phyloP scores from a whole-genome alignment of 768 basidiomycete species.

The Termitomyces titanicus region DNA sequence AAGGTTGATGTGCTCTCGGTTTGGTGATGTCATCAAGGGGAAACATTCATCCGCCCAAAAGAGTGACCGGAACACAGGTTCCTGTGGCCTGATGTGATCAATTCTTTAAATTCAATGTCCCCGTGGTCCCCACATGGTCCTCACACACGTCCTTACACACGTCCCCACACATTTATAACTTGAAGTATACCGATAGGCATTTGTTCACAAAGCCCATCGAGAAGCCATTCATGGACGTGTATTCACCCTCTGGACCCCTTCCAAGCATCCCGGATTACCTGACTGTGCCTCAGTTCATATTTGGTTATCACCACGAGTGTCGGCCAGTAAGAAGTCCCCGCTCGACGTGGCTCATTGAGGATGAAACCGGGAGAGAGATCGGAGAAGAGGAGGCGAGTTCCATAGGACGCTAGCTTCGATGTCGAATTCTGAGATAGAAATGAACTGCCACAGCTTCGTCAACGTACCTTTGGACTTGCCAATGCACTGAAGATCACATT shows the following conservation, averaged over 20 bases:
- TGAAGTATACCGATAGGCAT: no score
- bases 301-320: slow-evolving; percentile 38
- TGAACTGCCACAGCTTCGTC: slow-evolving; percentile 38
- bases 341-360: slow-evolving; percentile 51
- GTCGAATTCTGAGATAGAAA: no score
- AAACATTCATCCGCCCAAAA: no score
- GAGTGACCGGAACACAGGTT: no score
- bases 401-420: neutral
- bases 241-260: slow-evolving; percentile 23
- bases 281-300: slow-evolving; percentile 51
- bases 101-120: no score
- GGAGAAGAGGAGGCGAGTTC: slow-evolving; percentile 31
- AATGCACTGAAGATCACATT: slow-evolving; percentile 41
- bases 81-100: no score
- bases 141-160: no score
- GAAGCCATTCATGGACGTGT: slow-evolving; percentile 32
- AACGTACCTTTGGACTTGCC: slow-evolving; percentile 44
- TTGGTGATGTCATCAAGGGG: no score
- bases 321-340: slow-evolving; percentile 31
- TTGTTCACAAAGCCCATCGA: no score
- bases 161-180: no score
- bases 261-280: slow-evolving; percentile 48
- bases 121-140: no score
- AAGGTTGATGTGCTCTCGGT: no score
- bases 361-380: slow-evolving; percentile 42